Evolutionary conservation across 108 stramenopile genomes (phyloP).

Genomic region (Asterionellopsis glacialis): DNA sequence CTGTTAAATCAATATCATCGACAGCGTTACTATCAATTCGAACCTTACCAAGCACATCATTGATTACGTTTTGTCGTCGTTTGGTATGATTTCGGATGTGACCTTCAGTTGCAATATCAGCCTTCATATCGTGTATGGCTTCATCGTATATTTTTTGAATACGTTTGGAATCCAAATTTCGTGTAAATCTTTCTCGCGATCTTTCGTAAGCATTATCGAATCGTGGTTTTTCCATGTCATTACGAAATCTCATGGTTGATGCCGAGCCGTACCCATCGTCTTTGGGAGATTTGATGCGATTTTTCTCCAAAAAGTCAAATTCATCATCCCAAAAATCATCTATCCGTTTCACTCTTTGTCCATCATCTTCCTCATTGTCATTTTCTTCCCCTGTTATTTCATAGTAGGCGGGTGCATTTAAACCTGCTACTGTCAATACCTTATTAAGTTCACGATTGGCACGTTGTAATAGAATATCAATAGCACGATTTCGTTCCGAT

Average conservation of each 20-base stretch:
- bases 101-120: constrained; percentile 26
- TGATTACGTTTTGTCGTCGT: constrained; percentile 23
- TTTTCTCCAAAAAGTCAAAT: constrained; percentile 5
- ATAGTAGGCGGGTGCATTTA: constrained; percentile 30
- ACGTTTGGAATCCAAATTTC: constrained; percentile 37
- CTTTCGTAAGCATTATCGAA: constrained; percentile 19
- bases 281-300: constrained; percentile 23
- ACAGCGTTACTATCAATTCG: constrained; percentile 14
- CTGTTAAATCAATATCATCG: constrained; percentile 16
- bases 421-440: constrained; percentile 60
- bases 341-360: neutral
- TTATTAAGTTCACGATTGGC: constrained; percentile 42
- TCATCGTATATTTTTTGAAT: constrained; percentile 28
- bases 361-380: constrained; percentile 13
- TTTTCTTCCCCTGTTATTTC: constrained; percentile 7
- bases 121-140: constrained; percentile 37
- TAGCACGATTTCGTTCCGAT: neutral
- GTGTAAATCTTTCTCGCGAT: constrained; percentile 29
- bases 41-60: constrained; percentile 31
- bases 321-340: neutral
- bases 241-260: too few relatives aligned
- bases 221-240: neutral
- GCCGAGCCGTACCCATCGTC: neutral
- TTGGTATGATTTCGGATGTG: constrained; percentile 25
- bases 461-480: neutral